These are phyloP conservation scores for Phallus indusiatus DNA, from an alignment of 768 basidiomycete genomes.

Conservation along the genomic window DNA sequence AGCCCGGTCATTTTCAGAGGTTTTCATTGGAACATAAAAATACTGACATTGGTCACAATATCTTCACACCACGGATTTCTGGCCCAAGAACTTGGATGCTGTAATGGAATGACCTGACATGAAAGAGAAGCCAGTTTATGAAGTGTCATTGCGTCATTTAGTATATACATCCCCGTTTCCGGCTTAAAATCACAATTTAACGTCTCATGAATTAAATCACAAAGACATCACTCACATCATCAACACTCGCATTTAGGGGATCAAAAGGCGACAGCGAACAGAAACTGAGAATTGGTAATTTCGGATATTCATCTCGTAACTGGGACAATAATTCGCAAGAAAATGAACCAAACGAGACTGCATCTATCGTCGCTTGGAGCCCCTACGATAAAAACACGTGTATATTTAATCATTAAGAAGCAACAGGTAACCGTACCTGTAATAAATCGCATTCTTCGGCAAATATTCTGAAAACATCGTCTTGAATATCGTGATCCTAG, in stretches of 20 bases:
- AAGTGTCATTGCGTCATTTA: slow-evolving; percentile 54
- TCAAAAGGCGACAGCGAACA: slow-evolving; percentile 43
- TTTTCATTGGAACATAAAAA: slow-evolving; percentile 3
- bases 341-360: slow-evolving; percentile 54
- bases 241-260: slow-evolving; percentile 24
- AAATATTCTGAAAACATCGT: slow-evolving; percentile 53
- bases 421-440: slow-evolving; percentile 38
- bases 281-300: slow-evolving; percentile 48
- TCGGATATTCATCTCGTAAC: slow-evolving; percentile 60
- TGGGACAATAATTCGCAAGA: slow-evolving; percentile 45
- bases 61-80: slow-evolving; percentile 20
- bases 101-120: slow-evolving; percentile 33
- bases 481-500: slow-evolving; percentile 59
- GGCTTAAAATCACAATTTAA: neutral
- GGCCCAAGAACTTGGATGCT: slow-evolving; percentile 36
- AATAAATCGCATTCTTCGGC: slow-evolving; percentile 69
- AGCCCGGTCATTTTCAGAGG: neutral
- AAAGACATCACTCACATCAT: slow-evolving; percentile 28
- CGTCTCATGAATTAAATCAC: too few relatives aligned
- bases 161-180: slow-evolving; percentile 30
- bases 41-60: slow-evolving; percentile 19
- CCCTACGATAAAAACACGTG: slow-evolving; percentile 34
- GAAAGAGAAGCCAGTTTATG: slow-evolving; percentile 40
- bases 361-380: slow-evolving; percentile 47
- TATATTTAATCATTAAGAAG: neutral